Percentiles rank a stretch among this genome's conserved stretches.
Evolutionary conservation across 2,329 filamentous ascomycete genomes (phyloP).

Genomic region (Leptographium wingfieldii): DNA sequence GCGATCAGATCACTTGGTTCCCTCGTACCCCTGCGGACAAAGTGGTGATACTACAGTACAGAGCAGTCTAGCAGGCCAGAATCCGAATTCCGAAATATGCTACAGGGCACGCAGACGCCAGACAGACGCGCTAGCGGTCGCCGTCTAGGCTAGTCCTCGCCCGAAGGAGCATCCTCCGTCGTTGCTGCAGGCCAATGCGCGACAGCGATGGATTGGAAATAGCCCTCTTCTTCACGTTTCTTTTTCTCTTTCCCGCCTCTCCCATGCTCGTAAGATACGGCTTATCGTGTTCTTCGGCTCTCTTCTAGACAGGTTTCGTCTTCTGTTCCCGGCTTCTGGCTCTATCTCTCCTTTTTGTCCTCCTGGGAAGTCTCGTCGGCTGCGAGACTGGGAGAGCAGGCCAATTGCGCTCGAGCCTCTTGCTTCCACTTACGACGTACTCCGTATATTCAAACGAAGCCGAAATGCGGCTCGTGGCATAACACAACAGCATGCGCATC

Average conservation of each 20-base stretch:
- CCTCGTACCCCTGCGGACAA: neutral
- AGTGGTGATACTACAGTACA: neutral
- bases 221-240: neutral
- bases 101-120: neutral
- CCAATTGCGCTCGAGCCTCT: neutral
- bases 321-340: no score
- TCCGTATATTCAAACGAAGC: neutral
- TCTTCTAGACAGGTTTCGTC: neutral
- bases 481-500: neutral
- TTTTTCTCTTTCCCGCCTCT: no score
- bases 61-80: neutral
- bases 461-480: neutral
- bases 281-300: neutral
- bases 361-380: no score
- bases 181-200: neutral
- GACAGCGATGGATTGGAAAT: neutral
- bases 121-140: neutral
- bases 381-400: neutral
- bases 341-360: no score
- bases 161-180: neutral
- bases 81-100: neutral
- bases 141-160: neutral
- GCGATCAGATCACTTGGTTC: neutral
- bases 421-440: neutral
- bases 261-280: neutral